Percentiles rank a stretch among this genome's conserved stretches.
These are phyloP conservation scores for Mollisiaceae sp. DNA, from an alignment of 2,329 filamentous ascomycete species.

Conservation along the genomic window DNA sequence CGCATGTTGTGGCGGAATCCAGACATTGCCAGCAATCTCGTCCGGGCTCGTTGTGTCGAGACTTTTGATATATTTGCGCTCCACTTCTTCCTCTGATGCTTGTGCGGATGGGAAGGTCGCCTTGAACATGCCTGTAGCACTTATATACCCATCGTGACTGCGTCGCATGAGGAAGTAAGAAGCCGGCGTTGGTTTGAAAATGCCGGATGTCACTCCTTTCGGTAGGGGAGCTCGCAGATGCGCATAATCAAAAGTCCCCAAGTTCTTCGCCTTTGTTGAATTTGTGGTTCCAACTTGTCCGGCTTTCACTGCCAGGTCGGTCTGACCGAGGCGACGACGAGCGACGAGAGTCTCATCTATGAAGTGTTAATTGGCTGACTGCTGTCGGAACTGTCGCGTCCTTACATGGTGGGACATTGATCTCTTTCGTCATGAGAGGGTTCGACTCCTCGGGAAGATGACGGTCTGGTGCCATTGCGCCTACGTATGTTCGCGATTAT, in stretches of 20 bases:
- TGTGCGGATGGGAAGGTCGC: slow-evolving; percentile 83
- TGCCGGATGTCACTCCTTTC: slow-evolving; percentile 88
- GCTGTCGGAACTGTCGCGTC: slow-evolving; percentile 38
- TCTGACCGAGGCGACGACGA: slow-evolving; percentile 89
- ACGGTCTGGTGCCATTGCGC: slow-evolving; percentile 36
- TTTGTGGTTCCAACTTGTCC: slow-evolving; percentile 72
- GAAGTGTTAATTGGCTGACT: slow-evolving; percentile 29
- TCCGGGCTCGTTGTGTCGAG: slow-evolving; percentile 82
- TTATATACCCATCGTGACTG: slow-evolving; percentile 83
- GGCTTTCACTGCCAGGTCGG: slow-evolving; percentile 84
- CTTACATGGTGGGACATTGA: slow-evolving; percentile 63
- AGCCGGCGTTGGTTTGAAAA: slow-evolving; percentile 84
- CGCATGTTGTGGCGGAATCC: slow-evolving; percentile 86
- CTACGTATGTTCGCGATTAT: slow-evolving; percentile 12
- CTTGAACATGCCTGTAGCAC: slow-evolving; percentile 92
- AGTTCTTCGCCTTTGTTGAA: slow-evolving; percentile 72
- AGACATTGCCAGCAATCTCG: slow-evolving; percentile 95
- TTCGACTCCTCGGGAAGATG: slow-evolving; percentile 66
- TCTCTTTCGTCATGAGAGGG: slow-evolving; percentile 67
- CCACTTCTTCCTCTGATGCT: slow-evolving; percentile 71
- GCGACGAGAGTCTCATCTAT: slow-evolving; percentile 55
- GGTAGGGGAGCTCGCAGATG: slow-evolving; percentile 92
- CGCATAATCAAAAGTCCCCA: slow-evolving; percentile 93
- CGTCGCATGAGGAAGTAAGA: slow-evolving; percentile 97
- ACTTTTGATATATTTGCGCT: slow-evolving; percentile 84